Evolutionary conservation across 495 filamentous ascomycete genomes (phyloP), one percentile per base, ranked within the genome.

Genomic region (Neurospora sp.): DNA sequence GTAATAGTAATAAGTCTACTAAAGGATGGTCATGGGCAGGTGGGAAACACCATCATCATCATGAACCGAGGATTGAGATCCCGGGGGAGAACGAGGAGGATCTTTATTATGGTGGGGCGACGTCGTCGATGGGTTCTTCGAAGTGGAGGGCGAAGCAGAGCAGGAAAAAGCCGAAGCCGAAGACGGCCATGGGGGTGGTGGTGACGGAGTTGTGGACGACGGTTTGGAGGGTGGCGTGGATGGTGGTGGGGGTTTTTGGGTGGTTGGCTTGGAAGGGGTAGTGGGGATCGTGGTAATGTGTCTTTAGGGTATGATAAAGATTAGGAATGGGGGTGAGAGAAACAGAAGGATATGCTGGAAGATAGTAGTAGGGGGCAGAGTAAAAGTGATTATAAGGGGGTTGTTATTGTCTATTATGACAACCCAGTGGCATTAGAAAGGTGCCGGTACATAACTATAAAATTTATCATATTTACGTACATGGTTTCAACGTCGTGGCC

Each of bases 161-260:
- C 9, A 74, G 69, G 69, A 72, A 71, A 68, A 69, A 68, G 5
- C n/a, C 45, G 22, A 37, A 70, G 41, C 41, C 72, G 35, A 70
- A 73, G 59, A 78, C 78, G 9, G 72, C 72, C 7, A 41, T 82
- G 1, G 71, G 69, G 1, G 71, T 83, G 5, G 79, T 84, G 9
- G 39, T 76, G 0, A 78, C 76, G 9, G 85, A 87, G 75, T 72
- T 84, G n/a, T 86, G 83, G 85, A 85, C 85, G 1, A 83, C 77
- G 18, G 70, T 78, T 6, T 87, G 78, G 79, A 72, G 85, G 44
- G 81, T 83, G 0, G 78, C 72, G 37, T 87, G 85, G 85, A 85
- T 87, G 81, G 83, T 79, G 38, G 53, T 84, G 41, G 42, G 76
- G 35, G 80, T 84, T 45, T 87, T 81, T 76, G 78, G 70, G 8